Conservation (phyloP, 1,284 basidiomycete species). For the Trichosporon asahii region DNA sequence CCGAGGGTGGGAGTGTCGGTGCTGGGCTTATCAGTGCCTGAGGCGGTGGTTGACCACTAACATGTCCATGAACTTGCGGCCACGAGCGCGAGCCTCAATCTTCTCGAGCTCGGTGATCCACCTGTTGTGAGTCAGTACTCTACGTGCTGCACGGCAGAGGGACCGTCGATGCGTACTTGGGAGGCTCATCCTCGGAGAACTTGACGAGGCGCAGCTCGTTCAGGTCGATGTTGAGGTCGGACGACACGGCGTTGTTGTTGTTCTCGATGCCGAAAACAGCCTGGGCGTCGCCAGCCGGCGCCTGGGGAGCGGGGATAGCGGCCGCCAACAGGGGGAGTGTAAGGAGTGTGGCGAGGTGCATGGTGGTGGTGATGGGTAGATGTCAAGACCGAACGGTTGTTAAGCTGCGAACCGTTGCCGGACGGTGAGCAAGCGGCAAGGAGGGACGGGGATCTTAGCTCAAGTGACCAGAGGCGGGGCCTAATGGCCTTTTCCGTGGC, state of each 20-base stretch:
- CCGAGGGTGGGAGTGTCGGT: slow-evolving; percentile 66
- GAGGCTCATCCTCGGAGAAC: slow-evolving; percentile 61
- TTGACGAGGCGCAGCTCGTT: slow-evolving; percentile 69
- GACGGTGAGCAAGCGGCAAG: slow-evolving; percentile 4
- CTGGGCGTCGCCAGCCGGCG: not conserved
- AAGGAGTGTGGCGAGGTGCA: slow-evolving; percentile 39
- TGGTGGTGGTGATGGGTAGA: slow-evolving; percentile 18
- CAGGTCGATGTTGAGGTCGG: slow-evolving; percentile 57
- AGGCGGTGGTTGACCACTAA: slow-evolving; percentile 49
- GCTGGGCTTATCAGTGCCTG: slow-evolving; percentile 50
- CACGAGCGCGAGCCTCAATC: slow-evolving; percentile 69
- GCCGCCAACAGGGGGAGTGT: slow-evolving; percentile 37
- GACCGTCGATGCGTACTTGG: slow-evolving; percentile 42
- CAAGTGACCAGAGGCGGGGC: slow-evolving; percentile 2
- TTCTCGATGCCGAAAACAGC: not conserved
- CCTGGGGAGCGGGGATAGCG: slow-evolving; percentile 33
- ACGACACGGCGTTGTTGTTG: not conserved
- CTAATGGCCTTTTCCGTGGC: not conserved
- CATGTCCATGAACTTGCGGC: slow-evolving; percentile 75
- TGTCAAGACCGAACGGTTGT: not conserved
- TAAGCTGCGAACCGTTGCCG: not conserved
- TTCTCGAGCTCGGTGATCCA: slow-evolving; percentile 82
- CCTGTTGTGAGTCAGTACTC: slow-evolving; percentile 40
- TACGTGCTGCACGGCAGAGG: slow-evolving; percentile 12
- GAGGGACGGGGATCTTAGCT: not conserved